Base-by-base conservation (phyloP, 2,329 filamentous ascomycete species). In the Arthrocladium fulminans region DNA sequence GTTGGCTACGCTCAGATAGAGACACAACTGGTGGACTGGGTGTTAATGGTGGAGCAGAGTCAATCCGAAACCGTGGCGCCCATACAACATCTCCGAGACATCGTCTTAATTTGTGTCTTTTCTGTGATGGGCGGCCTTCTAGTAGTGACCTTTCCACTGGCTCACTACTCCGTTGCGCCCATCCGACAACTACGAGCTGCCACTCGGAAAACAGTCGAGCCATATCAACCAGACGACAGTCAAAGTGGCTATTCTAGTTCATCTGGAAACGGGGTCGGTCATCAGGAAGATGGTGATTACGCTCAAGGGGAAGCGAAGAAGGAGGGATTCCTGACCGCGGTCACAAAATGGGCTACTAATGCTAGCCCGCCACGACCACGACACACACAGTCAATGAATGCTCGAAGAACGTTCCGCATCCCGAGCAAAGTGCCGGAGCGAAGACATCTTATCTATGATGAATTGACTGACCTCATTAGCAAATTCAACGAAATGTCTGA, bases 401-500 rank as follows among this genome's bases (percentile, higher is more conserved):
- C 56, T 10, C 51, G 57, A 1, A 56, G 59, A 29, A 61, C 49
- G 25, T 95, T 94, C 65, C 87, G 86, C 54, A 94, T 96, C 34
- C 89, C 89, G 0, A 80, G 79, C 12, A 88, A 86, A 62, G 89
- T 96, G 8, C 80, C 80, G 47, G 83, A 88, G 49, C 73, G 80
- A 19, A 85, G 81, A 54, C 84, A 89, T 59, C 73, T 81, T 30
- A 73, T 96, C 45, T 85, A 85, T 1, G 89, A 96, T 62, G 89
- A 96, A 61, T 66, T 83, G 20, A 94, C 88, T 0, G 88, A 94
- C 61, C 73, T 94, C 12, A 92, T 86, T 0, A 72, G 71, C 32
- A 94, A 86, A 0, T 96, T 94, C 70, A 96, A 95, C 61, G 85
- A 89, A 59, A 96, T 95, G 89, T 86, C 84, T 1, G 87, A 94